These are phyloP conservation scores for Hortiboletus flavorubellus DNA, from an alignment of 768 basidiomycete genomes.

Conservation along the genomic window DNA sequence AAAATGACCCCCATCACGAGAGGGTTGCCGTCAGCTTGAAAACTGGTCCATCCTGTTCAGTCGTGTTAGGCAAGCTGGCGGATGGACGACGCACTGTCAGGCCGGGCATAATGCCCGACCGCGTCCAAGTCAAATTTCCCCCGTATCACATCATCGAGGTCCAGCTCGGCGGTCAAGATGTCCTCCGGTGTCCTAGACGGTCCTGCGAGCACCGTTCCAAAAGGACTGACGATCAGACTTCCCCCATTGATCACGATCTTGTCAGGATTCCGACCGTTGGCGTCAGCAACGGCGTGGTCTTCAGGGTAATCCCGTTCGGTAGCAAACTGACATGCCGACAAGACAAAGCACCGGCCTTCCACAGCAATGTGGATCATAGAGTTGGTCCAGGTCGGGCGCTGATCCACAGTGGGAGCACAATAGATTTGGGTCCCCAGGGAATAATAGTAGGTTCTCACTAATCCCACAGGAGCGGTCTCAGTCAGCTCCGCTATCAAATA, in stretches of 20 bases:
- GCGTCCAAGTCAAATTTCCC: constrained; percentile 63
- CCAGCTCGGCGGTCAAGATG: constrained; percentile 53
- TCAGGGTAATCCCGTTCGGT: constrained; percentile 52
- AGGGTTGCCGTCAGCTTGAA: constrained; percentile 24
- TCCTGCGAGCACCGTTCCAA: constrained; percentile 57
- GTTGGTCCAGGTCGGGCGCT: constrained; percentile 51
- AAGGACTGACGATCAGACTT: constrained; percentile 55
- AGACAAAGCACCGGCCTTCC: constrained; percentile 68
- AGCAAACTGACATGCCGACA: constrained; percentile 59
- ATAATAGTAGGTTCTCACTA: constrained; percentile 60
- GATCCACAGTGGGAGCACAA: constrained; percentile 66
- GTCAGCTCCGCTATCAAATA: not conserved
- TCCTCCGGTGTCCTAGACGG: constrained; percentile 53
- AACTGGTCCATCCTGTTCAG: constrained; percentile 20
- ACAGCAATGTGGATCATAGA: constrained; percentile 63
- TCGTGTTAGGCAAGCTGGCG: not conserved
- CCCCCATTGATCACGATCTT: constrained; percentile 62
- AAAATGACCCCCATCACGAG: not conserved
- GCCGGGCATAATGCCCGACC: constrained; percentile 59
- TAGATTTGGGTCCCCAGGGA: constrained; percentile 56
- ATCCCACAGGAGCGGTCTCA: not conserved
- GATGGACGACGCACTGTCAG: constrained; percentile 43
- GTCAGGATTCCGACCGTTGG: constrained; percentile 36
- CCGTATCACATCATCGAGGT: constrained; percentile 53
- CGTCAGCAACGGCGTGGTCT: constrained; percentile 42